These are phyloP conservation scores for Lagenidium sp. DNA, from an alignment of 352 stramenopile genomes.

Conservation along the genomic window DNA sequence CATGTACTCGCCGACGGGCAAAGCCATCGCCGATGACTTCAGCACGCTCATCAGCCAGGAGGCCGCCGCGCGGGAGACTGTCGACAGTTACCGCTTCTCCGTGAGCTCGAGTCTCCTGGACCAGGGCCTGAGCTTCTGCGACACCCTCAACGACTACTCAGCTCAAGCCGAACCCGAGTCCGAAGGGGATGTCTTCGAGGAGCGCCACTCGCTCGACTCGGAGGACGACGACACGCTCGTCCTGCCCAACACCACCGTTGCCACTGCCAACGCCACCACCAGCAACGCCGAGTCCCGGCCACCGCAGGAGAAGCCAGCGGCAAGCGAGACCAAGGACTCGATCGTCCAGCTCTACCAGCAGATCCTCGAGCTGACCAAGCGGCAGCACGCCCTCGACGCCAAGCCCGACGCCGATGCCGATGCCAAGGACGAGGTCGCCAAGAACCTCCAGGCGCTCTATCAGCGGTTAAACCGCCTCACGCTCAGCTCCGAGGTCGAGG, in stretches of 20 bases:
- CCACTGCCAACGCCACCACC: too few species aligned
- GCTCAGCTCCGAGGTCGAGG: slow-evolving; percentile 11
- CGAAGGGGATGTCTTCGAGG: background rate
- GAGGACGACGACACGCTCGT: background rate
- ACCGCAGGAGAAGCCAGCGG: too few species aligned
- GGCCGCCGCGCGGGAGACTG: slow-evolving; percentile 19
- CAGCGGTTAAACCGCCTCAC: slow-evolving; percentile 33
- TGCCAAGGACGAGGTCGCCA: slow-evolving; percentile 29
- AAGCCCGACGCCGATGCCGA: slow-evolving; percentile 21
- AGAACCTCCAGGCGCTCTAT: slow-evolving; percentile 38
- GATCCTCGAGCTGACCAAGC: slow-evolving; percentile 51
- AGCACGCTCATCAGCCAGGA: slow-evolving; percentile 5
- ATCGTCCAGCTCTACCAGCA: slow-evolving; percentile 55
- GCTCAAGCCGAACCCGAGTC: background rate
- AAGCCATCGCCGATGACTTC: slow-evolving; percentile 18
- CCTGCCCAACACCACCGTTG: too few species aligned
- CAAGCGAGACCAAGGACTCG: slow-evolving; percentile 19
- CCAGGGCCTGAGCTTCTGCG: slow-evolving; percentile 13
- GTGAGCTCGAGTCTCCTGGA: slow-evolving; percentile 21
- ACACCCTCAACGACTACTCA: slow-evolving; percentile 14
- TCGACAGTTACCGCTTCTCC: slow-evolving; percentile 30
- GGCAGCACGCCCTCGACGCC: slow-evolving; percentile 37
- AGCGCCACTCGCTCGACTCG: background rate
- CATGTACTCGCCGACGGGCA: slow-evolving; percentile 13
- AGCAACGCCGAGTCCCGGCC: too few species aligned